Conservation (phyloP, 1,284 basidiomycete genomes). For the Exobasidium cylindrosporum region DNA sequence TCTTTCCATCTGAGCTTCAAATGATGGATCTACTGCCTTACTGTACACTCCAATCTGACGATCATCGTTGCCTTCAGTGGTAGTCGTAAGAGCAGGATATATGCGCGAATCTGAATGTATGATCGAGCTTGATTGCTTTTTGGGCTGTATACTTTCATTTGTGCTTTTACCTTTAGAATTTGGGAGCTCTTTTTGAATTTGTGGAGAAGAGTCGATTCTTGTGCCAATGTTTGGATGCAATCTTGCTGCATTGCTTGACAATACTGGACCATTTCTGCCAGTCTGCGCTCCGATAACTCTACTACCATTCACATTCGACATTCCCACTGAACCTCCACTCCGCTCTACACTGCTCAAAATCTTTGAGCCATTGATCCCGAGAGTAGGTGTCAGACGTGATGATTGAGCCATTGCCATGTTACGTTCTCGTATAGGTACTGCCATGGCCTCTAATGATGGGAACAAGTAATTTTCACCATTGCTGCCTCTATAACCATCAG, state of each 20-base stretch:
- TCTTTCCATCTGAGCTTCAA: constrained; percentile 3
- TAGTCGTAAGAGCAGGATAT: background rate
- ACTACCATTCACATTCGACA: background rate
- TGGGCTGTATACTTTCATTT: background rate
- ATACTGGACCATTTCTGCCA: background rate
- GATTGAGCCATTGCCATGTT: background rate
- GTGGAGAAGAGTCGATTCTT: background rate
- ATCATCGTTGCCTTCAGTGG: background rate
- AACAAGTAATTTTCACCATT: constrained; percentile 1
- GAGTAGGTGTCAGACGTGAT: background rate
- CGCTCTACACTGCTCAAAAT: background rate
- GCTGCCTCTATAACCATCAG: too few relatives aligned
- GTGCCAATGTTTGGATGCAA: background rate
- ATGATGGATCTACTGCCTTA: background rate
- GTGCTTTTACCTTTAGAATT: background rate
- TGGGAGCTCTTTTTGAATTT: background rate
- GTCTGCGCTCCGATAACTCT: background rate
- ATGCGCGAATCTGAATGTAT: background rate
- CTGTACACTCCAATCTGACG: background rate
- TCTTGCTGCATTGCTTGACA: background rate
- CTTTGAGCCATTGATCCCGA: background rate
- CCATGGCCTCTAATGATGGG: constrained; percentile 4
- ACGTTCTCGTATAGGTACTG: background rate
- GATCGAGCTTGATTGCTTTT: background rate
- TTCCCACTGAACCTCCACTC: background rate